Evolutionary conservation across 1,284 basidiomycete species (phyloP).

Genomic region (Malassezia nana): DNA sequence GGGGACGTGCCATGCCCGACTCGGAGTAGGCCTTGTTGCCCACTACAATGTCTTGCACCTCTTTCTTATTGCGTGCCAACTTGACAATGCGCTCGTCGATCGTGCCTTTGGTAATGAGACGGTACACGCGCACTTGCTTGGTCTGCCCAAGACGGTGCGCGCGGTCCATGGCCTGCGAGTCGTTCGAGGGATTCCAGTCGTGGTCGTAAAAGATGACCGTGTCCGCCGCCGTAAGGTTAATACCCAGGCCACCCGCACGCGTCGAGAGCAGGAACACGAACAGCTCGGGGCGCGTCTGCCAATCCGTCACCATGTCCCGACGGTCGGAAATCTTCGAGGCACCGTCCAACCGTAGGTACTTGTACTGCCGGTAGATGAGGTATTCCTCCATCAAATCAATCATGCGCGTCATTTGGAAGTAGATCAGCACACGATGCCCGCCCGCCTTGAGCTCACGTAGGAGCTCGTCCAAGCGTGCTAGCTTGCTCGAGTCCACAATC

Average conservation of each 20-base stretch:
- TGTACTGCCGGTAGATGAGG: constrained; percentile 92
- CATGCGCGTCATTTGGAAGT: constrained; percentile 99
- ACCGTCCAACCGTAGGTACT: constrained; percentile 90
- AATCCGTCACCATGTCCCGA: constrained; percentile 97
- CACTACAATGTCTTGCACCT: constrained; percentile 86
- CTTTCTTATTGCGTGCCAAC: constrained; percentile 41
- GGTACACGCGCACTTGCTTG: constrained; percentile 95
- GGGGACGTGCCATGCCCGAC: constrained; percentile 68
- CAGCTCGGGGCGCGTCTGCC: constrained; percentile 77
- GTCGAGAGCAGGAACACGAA: constrained; percentile 65
- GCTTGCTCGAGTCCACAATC: constrained; percentile 92
- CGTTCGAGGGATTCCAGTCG: constrained; percentile 92
- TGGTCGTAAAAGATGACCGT: constrained; percentile 98
- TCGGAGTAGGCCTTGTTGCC: constrained; percentile 71
- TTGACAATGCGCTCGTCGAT: constrained; percentile 97
- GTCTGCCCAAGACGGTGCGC: constrained; percentile 98
- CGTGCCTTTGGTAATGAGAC: constrained; percentile 88
- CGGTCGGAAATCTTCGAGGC: constrained; percentile 90
- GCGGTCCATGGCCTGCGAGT: constrained; percentile 98
- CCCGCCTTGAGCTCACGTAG: constrained; percentile 84
- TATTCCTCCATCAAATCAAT: constrained; percentile 99
- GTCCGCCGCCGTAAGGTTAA: constrained; percentile 86
- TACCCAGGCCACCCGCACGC: constrained; percentile 90
- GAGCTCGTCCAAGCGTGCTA: constrained; percentile 77
- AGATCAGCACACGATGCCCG: constrained; percentile 88